A percentile compares a stretch with the other conserved stretches of the same genome.
Evolutionary conservation across 495 filamentous ascomycete genomes (phyloP).

Genomic region (Neurospora sp.): DNA sequence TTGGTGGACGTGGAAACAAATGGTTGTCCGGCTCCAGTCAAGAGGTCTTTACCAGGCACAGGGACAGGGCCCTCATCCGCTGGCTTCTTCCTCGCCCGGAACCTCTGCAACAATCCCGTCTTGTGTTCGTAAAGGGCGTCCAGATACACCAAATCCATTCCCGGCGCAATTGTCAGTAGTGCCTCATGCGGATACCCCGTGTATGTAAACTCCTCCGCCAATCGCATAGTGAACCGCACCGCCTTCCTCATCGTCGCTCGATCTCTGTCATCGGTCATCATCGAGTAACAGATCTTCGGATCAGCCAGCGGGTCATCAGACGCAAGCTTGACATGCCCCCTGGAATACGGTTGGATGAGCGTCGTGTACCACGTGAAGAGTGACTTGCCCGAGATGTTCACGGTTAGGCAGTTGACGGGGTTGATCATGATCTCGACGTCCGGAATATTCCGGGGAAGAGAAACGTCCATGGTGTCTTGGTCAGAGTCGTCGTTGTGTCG

Average conservation of each 20-base stretch:
- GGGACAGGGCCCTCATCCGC: background rate
- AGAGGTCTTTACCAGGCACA: background rate
- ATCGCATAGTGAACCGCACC: conserved; percentile 16
- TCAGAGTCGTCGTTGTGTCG: background rate
- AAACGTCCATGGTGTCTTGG: conserved; percentile 8
- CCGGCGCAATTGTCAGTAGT: conserved; percentile 10
- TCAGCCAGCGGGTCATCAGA: conserved; percentile 18
- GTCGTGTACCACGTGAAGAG: conserved; percentile 14
- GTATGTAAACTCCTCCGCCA: conserved; percentile 14
- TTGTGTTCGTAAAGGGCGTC: conserved; percentile 1
- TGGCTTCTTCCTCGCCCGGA: background rate
- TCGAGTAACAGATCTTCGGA: conserved; percentile 16
- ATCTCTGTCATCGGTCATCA: conserved; percentile 16
- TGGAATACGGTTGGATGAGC: conserved; percentile 24
- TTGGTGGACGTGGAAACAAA: background rate
- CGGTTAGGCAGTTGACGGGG: conserved; percentile 4
- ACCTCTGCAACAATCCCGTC: background rate
- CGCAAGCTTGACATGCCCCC: conserved; percentile 27
- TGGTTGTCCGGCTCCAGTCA: background rate
- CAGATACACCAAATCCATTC: conserved; percentile 8
- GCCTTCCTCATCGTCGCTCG: conserved; percentile 7
- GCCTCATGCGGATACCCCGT: conserved; percentile 14
- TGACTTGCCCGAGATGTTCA: conserved; percentile 1
- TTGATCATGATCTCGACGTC: conserved; percentile 22
- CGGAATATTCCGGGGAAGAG: conserved; percentile 11